Evolutionary conservation across 176 grass and related monocot species (phyloP), one percentile per base, ranked within the genome.

Genomic region (Neostapfia colusana): DNA sequence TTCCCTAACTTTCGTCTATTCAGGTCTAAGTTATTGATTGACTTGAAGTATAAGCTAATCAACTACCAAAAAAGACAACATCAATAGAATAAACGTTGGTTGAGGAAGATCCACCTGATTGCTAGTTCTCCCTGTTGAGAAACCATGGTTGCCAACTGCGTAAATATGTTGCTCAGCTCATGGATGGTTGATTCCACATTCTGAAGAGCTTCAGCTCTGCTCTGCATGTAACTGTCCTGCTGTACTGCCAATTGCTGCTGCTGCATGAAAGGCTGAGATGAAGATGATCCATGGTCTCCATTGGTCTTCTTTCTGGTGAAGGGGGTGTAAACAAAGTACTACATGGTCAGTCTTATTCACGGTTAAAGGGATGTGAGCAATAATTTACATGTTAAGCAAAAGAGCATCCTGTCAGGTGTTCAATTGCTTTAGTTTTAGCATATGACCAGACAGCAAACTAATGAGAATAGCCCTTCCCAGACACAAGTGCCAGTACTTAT

Each of bases 131-230:
- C 95, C 77, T 98, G 95, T 50, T 94, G 89, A 77, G 87, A 90
- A 83, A 98, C 95, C 91, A 98, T 98, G 59, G 95, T 98, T 51
- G 91, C 91, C 13, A 98, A 77, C 69, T 98, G 95, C 42, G 95
- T 94, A 65, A 98, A 98, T 38, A 98, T 94, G 65, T 93, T 98
- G 82, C 95, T 60, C 72, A 98, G 76, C 75, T 98, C 95, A 86
- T 94, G 95, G 65, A 98, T 98, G 67, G 95, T 98, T 41, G 95
- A 98, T 83, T 98, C 95, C 5, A 98, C 91, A 88, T 92, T 98
- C 85, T 98, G 95, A 81, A 98, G 95, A 84, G 91, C 91, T 70
- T 92, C 95, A 8, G 95, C 72, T 84, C 95, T 93, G 77, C 95
- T 98, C 82, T 98, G 86, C 91, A 94, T 92, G 75, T 94, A 98